Evolutionary conservation across 805 yeast species (phyloP).

Genomic region (Ogataea salicorniae): DNA sequence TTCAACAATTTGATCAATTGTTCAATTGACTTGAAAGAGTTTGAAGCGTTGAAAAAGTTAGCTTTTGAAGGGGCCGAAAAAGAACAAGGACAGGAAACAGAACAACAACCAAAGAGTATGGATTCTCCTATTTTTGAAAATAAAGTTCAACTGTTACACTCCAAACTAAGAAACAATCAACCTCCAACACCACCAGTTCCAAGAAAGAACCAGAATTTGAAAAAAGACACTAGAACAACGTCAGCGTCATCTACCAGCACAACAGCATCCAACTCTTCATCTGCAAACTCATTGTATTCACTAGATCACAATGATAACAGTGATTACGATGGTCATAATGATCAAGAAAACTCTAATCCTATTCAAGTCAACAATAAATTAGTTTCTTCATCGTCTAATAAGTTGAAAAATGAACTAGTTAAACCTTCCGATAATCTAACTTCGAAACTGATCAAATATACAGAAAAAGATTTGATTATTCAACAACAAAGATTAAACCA

Average conservation of each 20-base stretch:
- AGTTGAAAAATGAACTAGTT: constrained; percentile 15
- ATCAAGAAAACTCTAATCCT: too few species aligned
- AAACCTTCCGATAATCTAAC: constrained; percentile 24
- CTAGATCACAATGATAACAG: constrained; percentile 12
- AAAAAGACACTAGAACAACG: background rate
- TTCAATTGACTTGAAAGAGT: constrained; percentile 21
- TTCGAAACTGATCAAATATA: constrained; percentile 25
- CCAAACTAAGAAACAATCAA: constrained; percentile 9
- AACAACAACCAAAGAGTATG: background rate
- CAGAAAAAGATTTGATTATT: constrained; percentile 27
- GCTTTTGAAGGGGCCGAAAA: constrained; percentile 1
- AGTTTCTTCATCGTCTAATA: too few species aligned
- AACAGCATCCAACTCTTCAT: constrained; percentile 4
- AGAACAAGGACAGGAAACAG: background rate
- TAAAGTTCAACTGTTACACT: constrained; percentile 1
- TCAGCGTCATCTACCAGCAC: background rate
- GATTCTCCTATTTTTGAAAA: constrained; percentile 7
- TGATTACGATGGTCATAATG: too few species aligned
- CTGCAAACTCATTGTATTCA: background rate
- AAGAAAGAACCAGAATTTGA: constrained; percentile 5
- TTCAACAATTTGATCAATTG: constrained; percentile 21
- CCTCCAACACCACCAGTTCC: constrained; percentile 26
- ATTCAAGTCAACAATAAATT: too few species aligned
- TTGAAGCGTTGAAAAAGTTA: constrained; percentile 19
- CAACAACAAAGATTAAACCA: constrained; percentile 14